These are phyloP conservation scores for Zygosaccharomyces bailii DNA, from an alignment of 805 yeast genomes.

Conservation along the genomic window DNA sequence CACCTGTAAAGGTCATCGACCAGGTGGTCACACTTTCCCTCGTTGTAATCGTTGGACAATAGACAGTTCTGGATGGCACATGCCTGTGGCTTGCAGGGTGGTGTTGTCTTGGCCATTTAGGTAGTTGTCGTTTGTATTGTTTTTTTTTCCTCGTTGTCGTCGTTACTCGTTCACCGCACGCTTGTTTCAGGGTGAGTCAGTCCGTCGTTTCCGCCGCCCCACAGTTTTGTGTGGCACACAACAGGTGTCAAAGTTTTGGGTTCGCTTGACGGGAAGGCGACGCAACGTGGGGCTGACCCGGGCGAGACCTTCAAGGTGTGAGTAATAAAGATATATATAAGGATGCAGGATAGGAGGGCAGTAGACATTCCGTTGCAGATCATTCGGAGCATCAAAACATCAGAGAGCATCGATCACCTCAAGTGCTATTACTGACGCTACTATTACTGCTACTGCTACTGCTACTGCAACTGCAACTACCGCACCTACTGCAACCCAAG, in stretches of 20 bases:
- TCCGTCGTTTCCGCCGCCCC: constrained; percentile 7
- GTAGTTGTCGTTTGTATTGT: background rate
- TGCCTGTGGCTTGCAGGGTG: constrained; percentile 72
- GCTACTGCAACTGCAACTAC: background rate
- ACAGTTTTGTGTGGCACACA: constrained; percentile 8
- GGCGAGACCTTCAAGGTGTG: constrained; percentile 8
- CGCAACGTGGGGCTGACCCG: constrained; percentile 3
- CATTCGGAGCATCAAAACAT: too few species aligned
- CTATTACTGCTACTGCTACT: too few species aligned
- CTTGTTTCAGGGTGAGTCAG: constrained; percentile 9
- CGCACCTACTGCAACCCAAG: background rate
- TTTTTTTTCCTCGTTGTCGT: constrained; percentile 1
- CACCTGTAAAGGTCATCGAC: constrained; percentile 74
- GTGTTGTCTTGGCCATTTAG: constrained; percentile 10
- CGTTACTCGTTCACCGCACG: background rate
- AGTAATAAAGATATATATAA: constrained; percentile 2
- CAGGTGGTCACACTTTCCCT: constrained; percentile 63
- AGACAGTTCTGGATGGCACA: constrained; percentile 76
- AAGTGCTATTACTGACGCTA: too few species aligned
- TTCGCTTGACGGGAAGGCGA: background rate
- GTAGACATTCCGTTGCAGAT: too few species aligned
- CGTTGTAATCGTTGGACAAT: constrained; percentile 58
- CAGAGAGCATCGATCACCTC: too few species aligned
- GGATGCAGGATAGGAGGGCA: background rate
- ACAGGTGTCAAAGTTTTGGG: constrained; percentile 3